Evolutionary conservation across 1,284 basidiomycete genomes (phyloP), one percentile per base, ranked within the genome.

Genomic region (Ustilago hordei): DNA sequence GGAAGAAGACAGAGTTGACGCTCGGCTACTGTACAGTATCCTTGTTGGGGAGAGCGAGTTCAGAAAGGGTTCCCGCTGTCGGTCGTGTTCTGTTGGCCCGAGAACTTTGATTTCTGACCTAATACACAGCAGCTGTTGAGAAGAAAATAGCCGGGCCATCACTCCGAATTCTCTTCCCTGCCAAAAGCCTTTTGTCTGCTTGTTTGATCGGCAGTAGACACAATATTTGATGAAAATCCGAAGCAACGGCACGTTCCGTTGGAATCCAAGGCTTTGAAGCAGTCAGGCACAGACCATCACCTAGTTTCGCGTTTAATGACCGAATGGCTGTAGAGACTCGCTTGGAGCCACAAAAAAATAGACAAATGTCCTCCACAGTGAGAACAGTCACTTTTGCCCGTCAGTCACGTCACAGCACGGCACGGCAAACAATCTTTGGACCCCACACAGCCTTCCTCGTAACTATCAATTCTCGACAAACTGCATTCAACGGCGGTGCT

Each of bases 251-350:
- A 50, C 48, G 31, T 50, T 50, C 6, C 2, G 23, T 28, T 17
- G 45, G 2, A 17, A 19, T 45, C 19, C 15, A 17, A 41, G 17
- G 39, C 7, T 12, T 45, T 45, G 28, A 31, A 13, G 48, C 58
- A 60, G 58, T 60, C 58, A 50, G 57, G 57, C 32, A 60, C 58
- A 60, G 48, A 50, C 48, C 48, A 45, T 8, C 9, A 45, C 12
- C 41, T 13, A 45, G 8, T 50, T 45, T n/a, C 43, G 43, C 4
- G 43, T 45, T 45, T 45, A 19, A 45, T 45, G 43, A 45, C 43
- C 43, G 43, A 45, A 45, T 23, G 43, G 7, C 15, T 45, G n/a
- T 19, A 45, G n/a, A 45, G 43, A 45, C 43, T 45, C 43, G 43
- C 43, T 45, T 45, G 43, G 11, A 23, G 43, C n/a, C n/a, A 19